These are phyloP conservation scores for Ganoderma leucocontextum DNA, from an alignment of 1,284 basidiomycete species.

Conservation along the genomic window DNA sequence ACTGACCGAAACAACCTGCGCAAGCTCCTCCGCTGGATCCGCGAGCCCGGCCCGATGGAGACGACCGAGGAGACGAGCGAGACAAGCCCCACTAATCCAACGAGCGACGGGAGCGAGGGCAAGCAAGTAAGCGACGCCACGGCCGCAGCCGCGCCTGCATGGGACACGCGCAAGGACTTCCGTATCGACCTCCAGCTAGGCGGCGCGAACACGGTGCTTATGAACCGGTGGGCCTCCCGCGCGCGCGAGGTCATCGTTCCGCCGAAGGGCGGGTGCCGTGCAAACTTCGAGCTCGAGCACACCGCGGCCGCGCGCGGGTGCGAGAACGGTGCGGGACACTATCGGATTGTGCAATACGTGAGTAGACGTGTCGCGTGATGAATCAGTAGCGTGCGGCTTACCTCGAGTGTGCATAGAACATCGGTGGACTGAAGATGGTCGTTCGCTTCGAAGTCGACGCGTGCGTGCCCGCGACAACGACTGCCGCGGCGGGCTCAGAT, in stretches of 20 bases:
- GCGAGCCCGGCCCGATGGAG: background rate
- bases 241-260: slow-evolving; percentile 19
- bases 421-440: slow-evolving; percentile 43
- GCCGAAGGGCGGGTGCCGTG: slow-evolving; percentile 25
- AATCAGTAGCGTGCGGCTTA: background rate
- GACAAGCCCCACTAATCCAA: background rate
- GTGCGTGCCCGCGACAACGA: slow-evolving; percentile 23
- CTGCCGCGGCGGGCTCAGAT: background rate
- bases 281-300: slow-evolving; percentile 15
- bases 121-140: slow-evolving; percentile 7
- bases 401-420: slow-evolving; percentile 27
- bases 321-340: slow-evolving; percentile 19
- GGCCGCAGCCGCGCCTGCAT: background rate
- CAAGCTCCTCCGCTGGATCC: slow-evolving; percentile 59
- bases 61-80: background rate
- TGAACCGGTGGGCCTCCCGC: slow-evolving; percentile 48
- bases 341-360: slow-evolving; percentile 27
- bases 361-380: slow-evolving; percentile 2
- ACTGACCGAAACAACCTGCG: slow-evolving; percentile 68
- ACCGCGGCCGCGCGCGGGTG: slow-evolving; percentile 12
- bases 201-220: slow-evolving; percentile 58
- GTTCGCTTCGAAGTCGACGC: slow-evolving; percentile 46
- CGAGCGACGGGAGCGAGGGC: slow-evolving; percentile 5
- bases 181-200: slow-evolving; percentile 65
- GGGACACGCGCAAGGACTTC: slow-evolving; percentile 50